These are phyloP conservation scores for Euphrasia confusa DNA, from an alignment of 257 asterid genomes.

Conservation along the genomic window DNA sequence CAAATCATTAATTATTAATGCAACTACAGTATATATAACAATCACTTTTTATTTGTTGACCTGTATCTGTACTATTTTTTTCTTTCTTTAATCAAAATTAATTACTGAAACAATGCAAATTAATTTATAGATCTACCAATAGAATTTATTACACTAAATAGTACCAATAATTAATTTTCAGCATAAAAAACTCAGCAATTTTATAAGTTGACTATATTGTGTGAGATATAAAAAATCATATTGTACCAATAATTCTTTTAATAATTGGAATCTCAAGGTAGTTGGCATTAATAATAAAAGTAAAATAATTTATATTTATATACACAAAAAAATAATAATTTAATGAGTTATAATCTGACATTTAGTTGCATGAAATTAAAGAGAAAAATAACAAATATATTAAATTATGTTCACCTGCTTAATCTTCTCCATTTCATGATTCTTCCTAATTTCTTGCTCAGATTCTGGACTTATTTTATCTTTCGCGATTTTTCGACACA, in stretches of 20 bases:
- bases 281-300: slow-evolving; percentile 15
- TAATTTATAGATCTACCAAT: not conserved
- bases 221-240: not conserved
- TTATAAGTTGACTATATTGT: not conserved
- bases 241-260: not conserved
- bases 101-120: slow-evolving; percentile 7
- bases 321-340: not conserved
- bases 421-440: slow-evolving; percentile 33
- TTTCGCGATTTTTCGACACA: slow-evolving; percentile 26
- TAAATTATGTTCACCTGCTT: slow-evolving; percentile 36
- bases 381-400: not conserved
- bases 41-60: slow-evolving; percentile 27
- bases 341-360: not conserved
- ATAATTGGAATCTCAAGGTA: slow-evolving; percentile 13
- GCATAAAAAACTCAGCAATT: not conserved
- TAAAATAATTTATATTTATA: not conserved
- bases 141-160: not conserved
- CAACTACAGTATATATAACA: slow-evolving; percentile 27
- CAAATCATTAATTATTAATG: slow-evolving; percentile 10
- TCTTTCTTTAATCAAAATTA: slow-evolving; percentile 20
- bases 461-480: slow-evolving; percentile 38
- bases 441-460: slow-evolving; percentile 39
- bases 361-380: not conserved
- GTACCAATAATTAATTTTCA: not conserved
- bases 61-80: slow-evolving; percentile 29